A percentile compares a stretch with the other conserved stretches of the same genome.
These are phyloP conservation scores for Ilyonectria sp. DNA, from an alignment of 2,329 filamentous ascomycete genomes.

Conservation along the genomic window DNA sequence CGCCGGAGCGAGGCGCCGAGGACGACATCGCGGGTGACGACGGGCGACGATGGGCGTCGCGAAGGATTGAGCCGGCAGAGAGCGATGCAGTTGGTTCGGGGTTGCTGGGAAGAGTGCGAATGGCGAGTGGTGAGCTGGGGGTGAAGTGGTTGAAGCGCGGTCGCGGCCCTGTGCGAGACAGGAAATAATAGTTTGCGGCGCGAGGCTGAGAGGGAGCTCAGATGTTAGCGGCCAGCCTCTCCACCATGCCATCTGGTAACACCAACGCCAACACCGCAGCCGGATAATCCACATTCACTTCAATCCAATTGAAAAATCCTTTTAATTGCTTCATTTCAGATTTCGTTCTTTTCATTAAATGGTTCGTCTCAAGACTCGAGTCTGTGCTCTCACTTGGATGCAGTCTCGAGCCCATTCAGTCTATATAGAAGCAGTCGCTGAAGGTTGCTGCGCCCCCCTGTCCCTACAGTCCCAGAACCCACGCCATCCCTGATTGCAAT, in stretches of 20 bases:
- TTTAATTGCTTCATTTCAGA: slow-evolving; percentile 13
- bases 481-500: slow-evolving; percentile 42
- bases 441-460: slow-evolving; percentile 30
- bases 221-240: slow-evolving; percentile 22
- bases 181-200: slow-evolving; percentile 44
- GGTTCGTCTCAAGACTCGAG: slow-evolving; percentile 41
- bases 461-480: slow-evolving; percentile 35
- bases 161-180: slow-evolving; percentile 37
- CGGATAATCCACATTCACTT: neutral
- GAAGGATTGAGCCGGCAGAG: slow-evolving; percentile 11
- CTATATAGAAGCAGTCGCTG: slow-evolving; percentile 34
- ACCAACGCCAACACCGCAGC: slow-evolving; percentile 2
- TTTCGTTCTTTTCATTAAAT: slow-evolving; percentile 49
- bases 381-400: slow-evolving; percentile 32
- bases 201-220: slow-evolving; percentile 42
- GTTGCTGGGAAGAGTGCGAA: slow-evolving; percentile 7
- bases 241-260: slow-evolving; percentile 3
- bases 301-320: slow-evolving; percentile 9
- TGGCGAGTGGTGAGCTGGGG: slow-evolving; percentile 27
- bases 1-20: slow-evolving; percentile 58
- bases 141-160: slow-evolving; percentile 36
- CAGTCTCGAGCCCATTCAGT: slow-evolving; percentile 41
- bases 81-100: slow-evolving; percentile 7
- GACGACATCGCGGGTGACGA: slow-evolving; percentile 38
- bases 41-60: slow-evolving; percentile 33